phyloP scores from a whole-genome alignment of 768 basidiomycete species.

The Candolleomyces aberdarensis region DNA sequence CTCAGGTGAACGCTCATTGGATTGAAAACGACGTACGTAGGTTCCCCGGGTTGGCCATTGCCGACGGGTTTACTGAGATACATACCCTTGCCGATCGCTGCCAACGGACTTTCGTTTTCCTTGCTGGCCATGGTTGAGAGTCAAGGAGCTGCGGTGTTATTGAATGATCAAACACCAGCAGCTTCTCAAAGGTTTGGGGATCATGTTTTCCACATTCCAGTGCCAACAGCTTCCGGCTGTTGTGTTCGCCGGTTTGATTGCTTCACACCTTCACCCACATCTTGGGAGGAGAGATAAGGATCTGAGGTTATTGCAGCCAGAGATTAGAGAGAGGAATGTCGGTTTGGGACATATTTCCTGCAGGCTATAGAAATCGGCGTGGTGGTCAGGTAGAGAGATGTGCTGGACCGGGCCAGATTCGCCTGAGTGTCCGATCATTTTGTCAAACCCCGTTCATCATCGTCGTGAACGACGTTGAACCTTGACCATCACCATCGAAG shows the following conservation, averaged over 20 bases:
- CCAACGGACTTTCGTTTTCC: background rate
- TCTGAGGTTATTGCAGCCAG: too few species aligned
- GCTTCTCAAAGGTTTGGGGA: too few species aligned
- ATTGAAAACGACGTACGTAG: slow-evolving; percentile 7
- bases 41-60: slow-evolving; percentile 10
- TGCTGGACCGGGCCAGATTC: too few species aligned
- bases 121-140: background rate
- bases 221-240: too few species aligned
- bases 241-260: too few species aligned
- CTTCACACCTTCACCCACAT: too few species aligned
- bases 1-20: background rate
- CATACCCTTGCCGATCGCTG: slow-evolving; percentile 19
- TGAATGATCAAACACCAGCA: background rate
- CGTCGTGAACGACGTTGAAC: background rate
- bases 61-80: slow-evolving; percentile 17
- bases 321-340: too few species aligned
- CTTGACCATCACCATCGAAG: background rate
- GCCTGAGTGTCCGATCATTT: too few species aligned
- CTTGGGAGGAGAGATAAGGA: too few species aligned
- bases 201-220: too few species aligned
- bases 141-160: too few species aligned
- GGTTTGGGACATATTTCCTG: too few species aligned
- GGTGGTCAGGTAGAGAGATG: background rate
- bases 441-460: background rate
- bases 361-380: background rate